Evolutionary conservation across 139 green algal species (phyloP).

Genomic region (Medakamo hakoo): DNA sequence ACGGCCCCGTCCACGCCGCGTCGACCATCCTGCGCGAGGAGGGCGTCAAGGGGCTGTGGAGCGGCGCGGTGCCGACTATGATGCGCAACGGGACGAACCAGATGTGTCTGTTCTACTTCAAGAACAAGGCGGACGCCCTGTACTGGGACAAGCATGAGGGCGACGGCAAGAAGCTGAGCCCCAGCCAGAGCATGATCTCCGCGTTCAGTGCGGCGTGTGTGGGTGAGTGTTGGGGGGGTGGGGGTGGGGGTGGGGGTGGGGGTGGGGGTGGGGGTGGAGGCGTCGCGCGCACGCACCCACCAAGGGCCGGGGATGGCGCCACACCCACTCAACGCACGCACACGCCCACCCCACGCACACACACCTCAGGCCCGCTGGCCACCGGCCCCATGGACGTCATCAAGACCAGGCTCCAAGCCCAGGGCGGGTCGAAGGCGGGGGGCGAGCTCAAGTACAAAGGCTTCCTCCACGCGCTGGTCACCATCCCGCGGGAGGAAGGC

Average conservation of each 20-base stretch:
- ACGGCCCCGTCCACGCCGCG: slow-evolving; percentile 69
- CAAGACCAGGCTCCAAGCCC: slow-evolving; percentile 42
- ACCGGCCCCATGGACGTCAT: slow-evolving; percentile 90
- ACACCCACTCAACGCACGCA: too few species aligned
- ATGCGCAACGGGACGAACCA: slow-evolving; percentile 92
- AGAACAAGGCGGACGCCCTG: slow-evolving; percentile 57
- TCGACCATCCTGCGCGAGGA: slow-evolving; percentile 67
- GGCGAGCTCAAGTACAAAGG: slow-evolving; percentile 62
- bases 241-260: too few species aligned
- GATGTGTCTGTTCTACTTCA: slow-evolving; percentile 90
- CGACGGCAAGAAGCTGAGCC: slow-evolving; percentile 53
- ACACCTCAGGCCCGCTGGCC: slow-evolving; percentile 58
- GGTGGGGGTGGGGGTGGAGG: too few species aligned
- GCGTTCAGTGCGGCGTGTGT: slow-evolving; percentile 74
- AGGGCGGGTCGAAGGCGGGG: slow-evolving; percentile 8
- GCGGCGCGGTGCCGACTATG: slow-evolving; percentile 69
- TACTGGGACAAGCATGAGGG: slow-evolving; percentile 73
- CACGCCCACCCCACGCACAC: too few species aligned
- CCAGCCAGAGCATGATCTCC: slow-evolving; percentile 59
- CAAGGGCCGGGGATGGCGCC: too few species aligned
- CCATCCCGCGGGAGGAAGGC: slow-evolving; percentile 68
- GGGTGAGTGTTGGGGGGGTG: too few species aligned
- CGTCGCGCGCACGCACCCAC: too few species aligned
- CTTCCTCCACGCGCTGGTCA: slow-evolving; percentile 61
- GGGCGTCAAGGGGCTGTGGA: slow-evolving; percentile 69